These are phyloP conservation scores for Sporothrix pseudoabietina DNA, from an alignment of 2,329 filamentous ascomycete species.

Conservation along the genomic window DNA sequence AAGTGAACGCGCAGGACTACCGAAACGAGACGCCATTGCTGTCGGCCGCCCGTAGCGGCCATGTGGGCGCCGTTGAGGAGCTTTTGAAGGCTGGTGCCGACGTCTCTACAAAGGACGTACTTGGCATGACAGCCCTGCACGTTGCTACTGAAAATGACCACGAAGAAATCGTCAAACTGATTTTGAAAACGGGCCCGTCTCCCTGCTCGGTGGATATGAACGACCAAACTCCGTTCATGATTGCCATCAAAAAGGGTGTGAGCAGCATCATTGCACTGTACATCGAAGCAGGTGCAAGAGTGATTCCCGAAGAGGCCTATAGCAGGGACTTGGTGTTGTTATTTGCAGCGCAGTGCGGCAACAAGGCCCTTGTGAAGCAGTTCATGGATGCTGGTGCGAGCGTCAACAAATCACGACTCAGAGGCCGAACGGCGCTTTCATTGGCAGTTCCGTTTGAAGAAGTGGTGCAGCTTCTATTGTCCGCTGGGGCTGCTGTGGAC, in stretches of 20 bases:
- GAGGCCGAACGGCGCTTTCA: neutral
- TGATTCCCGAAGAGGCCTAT: neutral
- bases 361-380: neutral
- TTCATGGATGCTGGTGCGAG: neutral
- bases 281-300: neutral
- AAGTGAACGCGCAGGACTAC: conserved; percentile 28
- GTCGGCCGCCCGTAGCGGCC: neutral
- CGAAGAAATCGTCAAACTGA: neutral
- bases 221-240: neutral
- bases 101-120: neutral
- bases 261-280: neutral
- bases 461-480: neutral
- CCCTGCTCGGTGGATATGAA: neutral
- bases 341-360: neutral
- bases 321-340: neutral
- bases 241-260: neutral
- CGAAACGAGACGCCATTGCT: neutral
- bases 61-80: conserved; percentile 23
- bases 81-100: conserved; percentile 21
- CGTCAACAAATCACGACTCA: neutral
- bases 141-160: neutral
- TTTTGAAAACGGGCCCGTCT: neutral
- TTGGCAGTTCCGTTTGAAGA: neutral
- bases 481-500: neutral
- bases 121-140: neutral